A percentile compares a stretch with the other conserved stretches of the same genome.
These are phyloP conservation scores for Coemansia sp. DNA, from an alignment of 192 early-diverging fungal genomes.

Conservation along the genomic window DNA sequence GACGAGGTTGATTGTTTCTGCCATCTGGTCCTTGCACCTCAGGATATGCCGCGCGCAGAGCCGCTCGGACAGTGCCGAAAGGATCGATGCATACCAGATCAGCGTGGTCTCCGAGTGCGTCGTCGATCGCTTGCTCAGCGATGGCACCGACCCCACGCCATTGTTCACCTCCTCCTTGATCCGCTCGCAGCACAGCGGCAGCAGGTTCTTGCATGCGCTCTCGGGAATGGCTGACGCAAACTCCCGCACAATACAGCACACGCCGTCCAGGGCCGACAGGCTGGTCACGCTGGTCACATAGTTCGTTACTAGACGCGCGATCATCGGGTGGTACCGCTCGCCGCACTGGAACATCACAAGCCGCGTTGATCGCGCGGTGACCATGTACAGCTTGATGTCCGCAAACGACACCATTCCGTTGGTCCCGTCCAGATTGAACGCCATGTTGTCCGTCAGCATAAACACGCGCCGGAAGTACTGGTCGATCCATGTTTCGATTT, in stretches of 20 bases:
- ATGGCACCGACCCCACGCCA: constrained; percentile 38
- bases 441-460: constrained; percentile 61
- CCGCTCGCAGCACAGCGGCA: constrained; percentile 44
- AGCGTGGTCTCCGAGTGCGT: constrained; percentile 52
- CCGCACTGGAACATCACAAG: constrained; percentile 47
- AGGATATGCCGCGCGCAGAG: constrained; percentile 29
- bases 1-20: constrained; percentile 24
- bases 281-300: constrained; percentile 48
- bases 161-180: constrained; percentile 47
- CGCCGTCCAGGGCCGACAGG: constrained; percentile 39
- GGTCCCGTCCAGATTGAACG: constrained; percentile 31
- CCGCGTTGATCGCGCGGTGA: constrained; percentile 35
- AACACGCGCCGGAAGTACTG: constrained; percentile 80
- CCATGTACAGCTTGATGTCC: constrained; percentile 26
- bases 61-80: constrained; percentile 24
- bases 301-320: constrained; percentile 42
- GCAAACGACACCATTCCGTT: constrained; percentile 16
- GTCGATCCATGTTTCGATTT: constrained; percentile 86
- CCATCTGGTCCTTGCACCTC: constrained; percentile 24
- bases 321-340: constrained; percentile 50
- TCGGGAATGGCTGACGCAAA: constrained; percentile 45
- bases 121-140: constrained; percentile 35
- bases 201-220: constrained; percentile 26
- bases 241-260: constrained; percentile 35
- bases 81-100: constrained; percentile 45